phyloP scores from a whole-genome alignment of 306 rosid species.

The Acacia crassicarpa region DNA sequence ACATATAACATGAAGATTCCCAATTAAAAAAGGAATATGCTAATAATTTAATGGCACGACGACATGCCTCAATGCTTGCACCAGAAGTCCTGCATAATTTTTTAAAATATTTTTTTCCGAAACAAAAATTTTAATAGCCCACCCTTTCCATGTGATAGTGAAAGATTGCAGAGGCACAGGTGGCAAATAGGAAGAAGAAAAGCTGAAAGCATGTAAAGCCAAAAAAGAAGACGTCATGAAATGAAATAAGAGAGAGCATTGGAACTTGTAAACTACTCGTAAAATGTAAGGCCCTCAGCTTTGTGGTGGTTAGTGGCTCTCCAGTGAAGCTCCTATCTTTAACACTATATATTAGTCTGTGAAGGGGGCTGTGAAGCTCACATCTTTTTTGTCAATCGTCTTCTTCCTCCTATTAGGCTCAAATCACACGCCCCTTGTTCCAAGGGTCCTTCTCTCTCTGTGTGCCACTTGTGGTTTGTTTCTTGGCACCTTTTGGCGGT shows the following conservation, averaged over 20 bases:
- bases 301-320: neutral
- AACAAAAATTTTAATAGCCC: too few relatives aligned
- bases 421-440: neutral
- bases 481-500: neutral
- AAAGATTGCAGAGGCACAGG: neutral
- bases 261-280: neutral
- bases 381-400: neutral
- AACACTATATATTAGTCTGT: neutral
- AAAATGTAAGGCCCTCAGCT: too few relatives aligned
- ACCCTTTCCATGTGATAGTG: neutral
- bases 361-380: neutral
- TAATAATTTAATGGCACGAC: neutral
- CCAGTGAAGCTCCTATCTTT: too few relatives aligned
- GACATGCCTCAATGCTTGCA: neutral
- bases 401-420: neutral
- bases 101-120: too few relatives aligned
- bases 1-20: too few relatives aligned
- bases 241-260: neutral
- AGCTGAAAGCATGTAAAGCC: neutral
- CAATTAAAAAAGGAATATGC: too few relatives aligned
- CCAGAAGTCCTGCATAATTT: neutral
- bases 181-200: neutral
- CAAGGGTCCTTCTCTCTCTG: slow-evolving; percentile 11
- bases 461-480: slow-evolving; percentile 43
- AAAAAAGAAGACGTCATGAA: neutral